Evolutionary conservation across 2,329 filamentous ascomycete genomes (phyloP).

Genomic region (Lecanoromycetidae sp.): DNA sequence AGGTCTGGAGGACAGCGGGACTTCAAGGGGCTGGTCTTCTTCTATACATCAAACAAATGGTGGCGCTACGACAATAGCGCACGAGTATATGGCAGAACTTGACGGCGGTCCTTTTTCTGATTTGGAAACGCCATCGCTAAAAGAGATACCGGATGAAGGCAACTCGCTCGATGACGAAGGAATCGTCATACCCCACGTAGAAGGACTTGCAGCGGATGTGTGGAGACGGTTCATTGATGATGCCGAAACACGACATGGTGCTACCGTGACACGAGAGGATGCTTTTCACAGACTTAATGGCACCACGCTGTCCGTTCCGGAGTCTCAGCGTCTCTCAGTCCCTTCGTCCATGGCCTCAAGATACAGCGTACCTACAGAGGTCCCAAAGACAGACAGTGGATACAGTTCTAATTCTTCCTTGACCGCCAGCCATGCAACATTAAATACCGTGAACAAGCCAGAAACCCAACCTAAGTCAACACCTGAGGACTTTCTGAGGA

Average conservation of each 20-base stretch:
- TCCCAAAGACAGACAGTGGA: constrained; percentile 22
- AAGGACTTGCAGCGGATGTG: neutral
- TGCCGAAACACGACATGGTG: neutral
- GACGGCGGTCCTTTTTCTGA: constrained; percentile 21
- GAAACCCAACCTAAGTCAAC: neutral
- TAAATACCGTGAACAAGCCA: neutral
- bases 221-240: constrained; percentile 2
- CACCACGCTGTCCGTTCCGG: neutral
- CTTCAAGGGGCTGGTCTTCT: neutral
- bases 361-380: constrained; percentile 14
- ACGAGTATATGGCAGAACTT: constrained; percentile 25
- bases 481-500: neutral
- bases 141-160: neutral
- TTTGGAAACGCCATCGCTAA: neutral
- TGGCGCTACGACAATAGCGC: constrained; percentile 17
- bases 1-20: neutral
- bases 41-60: neutral
- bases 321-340: neutral
- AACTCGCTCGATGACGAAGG: neutral
- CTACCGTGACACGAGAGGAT: constrained; percentile 14
- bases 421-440: neutral
- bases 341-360: constrained; percentile 3
- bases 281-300: constrained; percentile 22
- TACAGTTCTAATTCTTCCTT: constrained; percentile 25
- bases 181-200: neutral